Base-by-base conservation (phyloP, 2,329 filamentous ascomycete species). In the Taxawa tesnikishii region DNA sequence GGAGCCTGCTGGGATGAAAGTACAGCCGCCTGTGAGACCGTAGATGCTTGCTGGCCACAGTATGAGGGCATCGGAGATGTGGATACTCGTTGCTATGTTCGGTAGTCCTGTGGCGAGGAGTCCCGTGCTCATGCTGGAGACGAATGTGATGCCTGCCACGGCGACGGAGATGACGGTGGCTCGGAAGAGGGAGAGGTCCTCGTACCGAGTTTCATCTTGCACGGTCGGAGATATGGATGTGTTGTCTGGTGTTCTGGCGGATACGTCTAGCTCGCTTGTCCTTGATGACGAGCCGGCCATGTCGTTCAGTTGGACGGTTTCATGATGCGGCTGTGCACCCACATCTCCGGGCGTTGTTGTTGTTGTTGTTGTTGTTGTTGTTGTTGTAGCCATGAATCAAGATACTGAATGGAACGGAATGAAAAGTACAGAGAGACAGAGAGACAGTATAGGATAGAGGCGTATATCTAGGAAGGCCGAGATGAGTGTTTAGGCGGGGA, bases 1-100 rank as follows among this genome's bases (percentile, higher is more conserved):
- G 3, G 67, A 62, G 3, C 68, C 68, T 3, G 59, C 55, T 2
- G 70, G 45, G 1, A 72, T 52, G 1, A 72, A 57, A 3, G 60
- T 60, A 30, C 63, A 66, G 28, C 62, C 65, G 32, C 59, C 60
- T 0, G 63, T 63, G 9, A 70, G 5, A 58, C 58, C 27, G 51
- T 54, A 17, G 51, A 49, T 42, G 25, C 42, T 40, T 3, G 37
- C 39, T 6, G 46, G 47, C 45, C 44, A 48, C 9, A 49, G 39
- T 8, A 45, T 37, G 4, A 49, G 36, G 15, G 37, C 28, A 14
- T 24, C 29, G n/a, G 23, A 11, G 7, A 32, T 4, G 5, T 15
- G n/a, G 15, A 29, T 11, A 18, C 15, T 29, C 5, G 28, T 4
- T 8, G 28, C 28, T 7, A 29, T 29, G 6, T 29, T 29, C 9